These are phyloP conservation scores for Laburnicola sp. DNA, from an alignment of 2,329 filamentous ascomycete species.

Conservation along the genomic window DNA sequence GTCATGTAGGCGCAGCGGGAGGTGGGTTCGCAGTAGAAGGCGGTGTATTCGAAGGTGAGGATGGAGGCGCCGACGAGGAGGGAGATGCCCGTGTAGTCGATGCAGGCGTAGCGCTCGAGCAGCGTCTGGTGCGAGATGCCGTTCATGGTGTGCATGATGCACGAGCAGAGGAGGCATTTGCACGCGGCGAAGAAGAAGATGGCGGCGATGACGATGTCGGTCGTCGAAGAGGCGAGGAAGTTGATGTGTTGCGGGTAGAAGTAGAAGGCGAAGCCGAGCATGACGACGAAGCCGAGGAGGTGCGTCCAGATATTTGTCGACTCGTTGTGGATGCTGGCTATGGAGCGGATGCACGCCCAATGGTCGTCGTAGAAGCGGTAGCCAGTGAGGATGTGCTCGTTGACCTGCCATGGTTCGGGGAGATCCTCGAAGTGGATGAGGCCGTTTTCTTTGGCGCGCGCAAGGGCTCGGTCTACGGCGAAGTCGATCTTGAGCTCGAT, in stretches of 20 bases:
- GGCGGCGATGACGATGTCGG: constrained; percentile 86
- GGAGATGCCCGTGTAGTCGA: constrained; percentile 97
- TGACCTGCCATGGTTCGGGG: constrained; percentile 88
- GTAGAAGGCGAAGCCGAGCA: constrained; percentile 88
- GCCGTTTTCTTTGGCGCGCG: constrained; percentile 74
- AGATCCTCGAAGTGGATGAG: constrained; percentile 88
- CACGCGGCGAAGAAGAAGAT: constrained; percentile 95
- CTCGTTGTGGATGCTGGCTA: constrained; percentile 87
- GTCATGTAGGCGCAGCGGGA: constrained; percentile 86
- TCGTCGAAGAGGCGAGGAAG: constrained; percentile 82
- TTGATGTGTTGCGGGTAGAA: constrained; percentile 89
- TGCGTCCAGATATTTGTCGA: constrained; percentile 98
- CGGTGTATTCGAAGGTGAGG: constrained; percentile 97
- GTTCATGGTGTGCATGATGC: constrained; percentile 99
- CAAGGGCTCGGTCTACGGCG: constrained; percentile 77
- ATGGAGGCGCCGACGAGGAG: constrained; percentile 93
- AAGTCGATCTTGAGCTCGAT: constrained; percentile 69
- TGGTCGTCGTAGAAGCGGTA: constrained; percentile 95
- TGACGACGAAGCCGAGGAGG: constrained; percentile 81
- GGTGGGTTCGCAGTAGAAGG: constrained; percentile 94
- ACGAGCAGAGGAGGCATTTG: constrained; percentile 93
- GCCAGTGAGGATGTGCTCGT: constrained; percentile 86
- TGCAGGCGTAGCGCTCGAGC: constrained; percentile 93
- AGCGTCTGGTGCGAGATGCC: constrained; percentile 86
- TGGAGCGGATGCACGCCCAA: constrained; percentile 81